Conservation (phyloP, 352 stramenopile genomes). For the Globisporangium spiculum region DNA sequence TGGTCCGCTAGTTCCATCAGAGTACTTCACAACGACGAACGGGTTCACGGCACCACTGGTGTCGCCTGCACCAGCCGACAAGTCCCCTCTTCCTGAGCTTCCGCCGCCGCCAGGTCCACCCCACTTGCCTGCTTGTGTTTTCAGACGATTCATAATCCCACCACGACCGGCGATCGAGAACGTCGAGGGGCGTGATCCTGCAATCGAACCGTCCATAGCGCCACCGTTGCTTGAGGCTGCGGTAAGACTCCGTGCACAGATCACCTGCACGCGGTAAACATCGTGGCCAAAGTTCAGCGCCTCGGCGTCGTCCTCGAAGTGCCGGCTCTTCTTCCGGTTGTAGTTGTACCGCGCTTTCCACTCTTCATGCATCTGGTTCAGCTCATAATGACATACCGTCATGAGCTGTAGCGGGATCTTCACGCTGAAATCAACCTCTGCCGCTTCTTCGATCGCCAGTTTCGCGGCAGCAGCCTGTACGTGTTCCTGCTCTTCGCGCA, state of each 20-base stretch:
- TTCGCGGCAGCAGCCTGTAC: slow-evolving; percentile 51
- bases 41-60: slow-evolving; percentile 35
- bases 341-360: slow-evolving; percentile 82
- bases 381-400: slow-evolving; percentile 62
- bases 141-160: slow-evolving; percentile 69
- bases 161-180: slow-evolving; percentile 50
- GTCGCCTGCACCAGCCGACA: slow-evolving; percentile 8
- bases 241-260: slow-evolving; percentile 55
- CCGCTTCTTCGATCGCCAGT: slow-evolving; percentile 71
- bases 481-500: slow-evolving; percentile 44
- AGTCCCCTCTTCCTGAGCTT: slow-evolving; percentile 9
- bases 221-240: slow-evolving; percentile 11
- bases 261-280: slow-evolving; percentile 70
- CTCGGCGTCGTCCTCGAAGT: slow-evolving; percentile 78
- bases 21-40: slow-evolving; percentile 76
- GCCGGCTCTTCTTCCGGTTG: slow-evolving; percentile 68
- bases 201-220: neutral
- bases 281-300: slow-evolving; percentile 78
- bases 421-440: slow-evolving; percentile 76
- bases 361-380: slow-evolving; percentile 67
- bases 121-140: slow-evolving; percentile 61
- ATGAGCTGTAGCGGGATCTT: slow-evolving; percentile 80
- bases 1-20: slow-evolving; percentile 42
- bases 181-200: slow-evolving; percentile 35
- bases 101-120: slow-evolving; percentile 28